These are phyloP conservation scores for Lodderomyces elongisporus DNA, from an alignment of 1,139 yeast species.

Conservation along the genomic window DNA sequence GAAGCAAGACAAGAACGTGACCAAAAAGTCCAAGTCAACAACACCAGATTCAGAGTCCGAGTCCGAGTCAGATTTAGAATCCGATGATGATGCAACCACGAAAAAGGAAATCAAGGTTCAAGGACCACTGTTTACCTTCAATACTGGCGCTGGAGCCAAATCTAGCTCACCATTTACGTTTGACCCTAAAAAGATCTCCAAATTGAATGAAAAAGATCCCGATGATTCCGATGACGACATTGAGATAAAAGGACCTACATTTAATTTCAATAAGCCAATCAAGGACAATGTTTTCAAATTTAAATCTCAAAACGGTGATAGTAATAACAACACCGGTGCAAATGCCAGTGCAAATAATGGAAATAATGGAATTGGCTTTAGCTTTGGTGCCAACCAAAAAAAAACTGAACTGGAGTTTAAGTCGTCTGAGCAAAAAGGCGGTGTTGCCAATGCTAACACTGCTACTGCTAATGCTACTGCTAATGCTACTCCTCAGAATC, in stretches of 20 bases:
- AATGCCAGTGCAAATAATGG: no score
- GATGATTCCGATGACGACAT: constrained; percentile 54
- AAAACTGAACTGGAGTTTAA: no score
- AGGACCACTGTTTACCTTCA: constrained; percentile 62
- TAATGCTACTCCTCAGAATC: no score
- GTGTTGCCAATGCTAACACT: not conserved
- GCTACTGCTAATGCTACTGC: no score
- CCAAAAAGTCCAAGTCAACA: not conserved
- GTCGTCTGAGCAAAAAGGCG: not conserved
- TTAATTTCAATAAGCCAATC: constrained; percentile 46
- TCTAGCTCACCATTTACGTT: constrained; percentile 53
- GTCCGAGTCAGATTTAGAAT: constrained; percentile 19
- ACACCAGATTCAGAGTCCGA: constrained; percentile 1
- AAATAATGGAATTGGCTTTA: no score
- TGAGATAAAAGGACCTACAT: constrained; percentile 63
- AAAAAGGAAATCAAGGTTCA: constrained; percentile 48
- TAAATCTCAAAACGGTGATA: no score
- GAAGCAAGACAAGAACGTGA: not conserved
- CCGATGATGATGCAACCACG: constrained; percentile 29
- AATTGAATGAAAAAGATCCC: constrained; percentile 28
- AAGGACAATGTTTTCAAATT: constrained; percentile 49
- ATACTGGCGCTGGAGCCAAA: constrained; percentile 48
- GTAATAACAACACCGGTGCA: no score
- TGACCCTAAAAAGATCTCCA: constrained; percentile 38
- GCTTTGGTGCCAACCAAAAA: no score